A percentile compares a stretch with the other conserved stretches of the same genome.
Evolutionary conservation across 176 grass and related monocot genomes (phyloP).

Genomic region (barley (Hordeum vulgare)): DNA sequence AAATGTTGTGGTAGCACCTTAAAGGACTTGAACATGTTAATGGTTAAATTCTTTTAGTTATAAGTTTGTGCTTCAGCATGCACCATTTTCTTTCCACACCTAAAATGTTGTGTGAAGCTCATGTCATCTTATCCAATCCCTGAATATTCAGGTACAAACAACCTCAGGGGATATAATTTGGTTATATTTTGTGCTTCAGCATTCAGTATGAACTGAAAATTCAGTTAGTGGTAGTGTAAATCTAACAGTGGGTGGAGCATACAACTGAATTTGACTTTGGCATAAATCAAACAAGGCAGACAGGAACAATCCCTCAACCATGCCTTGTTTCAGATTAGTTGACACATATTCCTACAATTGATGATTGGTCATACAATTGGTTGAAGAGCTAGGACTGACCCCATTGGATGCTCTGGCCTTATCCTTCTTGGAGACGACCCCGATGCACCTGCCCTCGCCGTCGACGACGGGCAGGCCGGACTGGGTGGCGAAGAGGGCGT

Average conservation of each 20-base stretch:
- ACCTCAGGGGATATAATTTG: background rate
- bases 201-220: background rate
- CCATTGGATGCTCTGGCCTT: slow-evolving; percentile 40
- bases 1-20: too few species aligned
- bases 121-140: background rate
- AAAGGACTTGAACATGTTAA: too few species aligned
- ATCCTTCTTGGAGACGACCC: slow-evolving; percentile 69
- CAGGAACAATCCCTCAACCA: too few species aligned
- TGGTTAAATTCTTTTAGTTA: too few species aligned
- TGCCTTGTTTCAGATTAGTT: background rate
- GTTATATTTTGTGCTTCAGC: background rate
- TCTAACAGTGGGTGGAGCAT: background rate
- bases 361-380: background rate
- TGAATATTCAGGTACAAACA: background rate
- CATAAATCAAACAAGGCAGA: too few species aligned
- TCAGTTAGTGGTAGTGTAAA: background rate
- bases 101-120: background rate
- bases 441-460: slow-evolving; percentile 48
- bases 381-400: background rate
- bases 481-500: slow-evolving; percentile 41
- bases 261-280: background rate
- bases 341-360: background rate
- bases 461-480: slow-evolving; percentile 67
- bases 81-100: too few species aligned
- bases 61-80: too few species aligned